Conservation (phyloP, 768 basidiomycete genomes). For the Termitomyces sp. region DNA sequence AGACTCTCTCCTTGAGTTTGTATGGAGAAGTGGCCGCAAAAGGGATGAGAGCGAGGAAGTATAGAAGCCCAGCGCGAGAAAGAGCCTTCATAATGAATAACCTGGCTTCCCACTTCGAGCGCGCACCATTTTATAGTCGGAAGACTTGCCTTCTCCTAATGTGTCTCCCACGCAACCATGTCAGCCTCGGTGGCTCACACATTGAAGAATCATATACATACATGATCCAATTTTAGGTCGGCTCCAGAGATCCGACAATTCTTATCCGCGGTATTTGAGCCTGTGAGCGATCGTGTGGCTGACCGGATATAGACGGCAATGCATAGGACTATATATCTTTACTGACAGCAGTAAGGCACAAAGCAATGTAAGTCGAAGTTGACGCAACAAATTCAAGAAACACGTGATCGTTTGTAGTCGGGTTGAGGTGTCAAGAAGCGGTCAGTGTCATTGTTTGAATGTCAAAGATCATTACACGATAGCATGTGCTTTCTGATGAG, state of each 20-base stretch:
- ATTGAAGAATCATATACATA: background rate
- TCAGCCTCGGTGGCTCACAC: background rate
- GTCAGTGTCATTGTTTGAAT: background rate
- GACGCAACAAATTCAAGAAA: background rate
- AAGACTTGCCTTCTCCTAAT: background rate
- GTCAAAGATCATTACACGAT: background rate
- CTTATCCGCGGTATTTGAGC: background rate
- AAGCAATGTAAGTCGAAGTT: background rate
- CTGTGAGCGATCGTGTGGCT: background rate
- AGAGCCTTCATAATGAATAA: slow-evolving; percentile 10
- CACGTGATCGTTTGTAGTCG: background rate
- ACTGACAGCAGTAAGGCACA: background rate
- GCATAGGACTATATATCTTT: background rate
- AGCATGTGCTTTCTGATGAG: background rate
- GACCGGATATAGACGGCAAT: background rate
- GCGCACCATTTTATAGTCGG: slow-evolving; percentile 1
- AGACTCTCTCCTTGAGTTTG: slow-evolving; percentile 32
- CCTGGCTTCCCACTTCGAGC: background rate
- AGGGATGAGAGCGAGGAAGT: slow-evolving; percentile 9
- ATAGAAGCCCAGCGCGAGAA: slow-evolving; percentile 6
- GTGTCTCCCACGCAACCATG: background rate
- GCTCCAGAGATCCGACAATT: background rate
- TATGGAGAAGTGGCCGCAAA: slow-evolving; percentile 10
- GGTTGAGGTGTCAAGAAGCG: background rate
- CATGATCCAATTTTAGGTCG: slow-evolving; percentile 9